Conservation (phyloP, 768 basidiomycete genomes). For the Lactarius psammicola region DNA sequence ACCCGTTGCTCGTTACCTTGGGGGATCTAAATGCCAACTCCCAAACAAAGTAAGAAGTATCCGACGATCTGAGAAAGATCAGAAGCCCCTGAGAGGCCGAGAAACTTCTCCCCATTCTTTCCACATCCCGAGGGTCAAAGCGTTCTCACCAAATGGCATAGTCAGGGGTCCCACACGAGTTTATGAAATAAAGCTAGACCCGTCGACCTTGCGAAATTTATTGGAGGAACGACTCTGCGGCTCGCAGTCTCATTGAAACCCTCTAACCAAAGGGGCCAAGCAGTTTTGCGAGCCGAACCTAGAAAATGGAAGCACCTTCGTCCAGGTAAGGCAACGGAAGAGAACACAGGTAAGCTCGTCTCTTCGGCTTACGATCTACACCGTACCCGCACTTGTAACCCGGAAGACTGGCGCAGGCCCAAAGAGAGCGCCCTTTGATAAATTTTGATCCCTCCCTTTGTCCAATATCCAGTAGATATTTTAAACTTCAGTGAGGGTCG, state of each 20-base stretch:
- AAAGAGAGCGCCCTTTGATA: neutral
- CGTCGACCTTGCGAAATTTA: conserved; percentile 7
- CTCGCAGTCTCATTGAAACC: neutral
- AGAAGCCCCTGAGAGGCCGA: neutral
- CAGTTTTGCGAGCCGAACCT: neutral
- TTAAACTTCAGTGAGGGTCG: neutral
- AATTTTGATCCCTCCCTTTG: neutral
- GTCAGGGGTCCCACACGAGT: conserved; percentile 10
- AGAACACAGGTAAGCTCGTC: neutral
- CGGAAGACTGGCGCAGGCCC: conserved; percentile 13
- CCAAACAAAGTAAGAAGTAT: neutral
- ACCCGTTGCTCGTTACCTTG: neutral
- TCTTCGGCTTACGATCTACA: conserved; percentile 21
- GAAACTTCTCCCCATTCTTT: conserved; percentile 1
- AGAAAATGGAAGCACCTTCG: conserved; percentile 17
- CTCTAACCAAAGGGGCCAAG: conserved; percentile 26
- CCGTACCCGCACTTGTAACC: neutral
- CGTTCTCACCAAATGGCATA: conserved; percentile 10
- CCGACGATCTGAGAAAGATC: conserved; percentile 10
- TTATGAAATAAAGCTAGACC: conserved; percentile 1
- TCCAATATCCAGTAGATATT: neutral
- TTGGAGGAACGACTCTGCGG: conserved; percentile 9
- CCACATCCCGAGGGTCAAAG: conserved; percentile 8
- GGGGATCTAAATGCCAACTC: neutral
- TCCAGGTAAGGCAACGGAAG: conserved; percentile 23